Evolutionary conservation across 164 flowering plant species (phyloP), one percentile per base, ranked within the genome.

Genomic region (Annona squamosa): DNA sequence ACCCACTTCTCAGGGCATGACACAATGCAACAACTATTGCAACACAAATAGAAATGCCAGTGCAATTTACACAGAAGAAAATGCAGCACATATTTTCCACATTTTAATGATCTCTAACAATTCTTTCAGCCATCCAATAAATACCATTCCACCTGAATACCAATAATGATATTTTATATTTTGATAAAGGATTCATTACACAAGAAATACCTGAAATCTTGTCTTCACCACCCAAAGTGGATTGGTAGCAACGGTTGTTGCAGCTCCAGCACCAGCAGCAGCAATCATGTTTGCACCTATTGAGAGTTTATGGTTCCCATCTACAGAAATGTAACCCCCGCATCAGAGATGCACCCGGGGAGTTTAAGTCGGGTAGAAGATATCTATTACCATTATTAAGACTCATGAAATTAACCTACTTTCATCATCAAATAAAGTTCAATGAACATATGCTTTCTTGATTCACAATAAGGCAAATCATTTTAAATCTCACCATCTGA

Each of bases 201-300:
- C 13, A 16, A 9, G 59, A 52, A 52, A 52, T 75, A 93, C 99
- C 75, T 93, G 99, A 77, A 95, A 84, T 82, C 99, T 89, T 46
- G 99, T 95, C 85, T 95, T 95, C 52, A 95, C 99, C 75, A 95
- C 99, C 99, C 99, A 95, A 71, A 95, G 92, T 79, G 99, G 99
- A 83, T 93, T 93, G 72, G 94, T 95, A 45, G 84, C 87, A 78
- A 87, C 86, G 17, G 93, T 85, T 70, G 99, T 95, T 69, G 92
- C 92, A 82, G 92, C 93, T 74, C 98, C 99, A 77, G 99, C 99
- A 76, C 94, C 93, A 71, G 92, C 79, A 79, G 99, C 99, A 79
- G 99, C 99, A 17, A 90, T 72, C 87, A 95, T 82, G 70, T 93
- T 91, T 69, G 97, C 93, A 73, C 98, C 97, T 48, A 93, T 47